phyloP scores from a whole-genome alignment of 1,139 yeast species.

The Hansenula sp. region DNA sequence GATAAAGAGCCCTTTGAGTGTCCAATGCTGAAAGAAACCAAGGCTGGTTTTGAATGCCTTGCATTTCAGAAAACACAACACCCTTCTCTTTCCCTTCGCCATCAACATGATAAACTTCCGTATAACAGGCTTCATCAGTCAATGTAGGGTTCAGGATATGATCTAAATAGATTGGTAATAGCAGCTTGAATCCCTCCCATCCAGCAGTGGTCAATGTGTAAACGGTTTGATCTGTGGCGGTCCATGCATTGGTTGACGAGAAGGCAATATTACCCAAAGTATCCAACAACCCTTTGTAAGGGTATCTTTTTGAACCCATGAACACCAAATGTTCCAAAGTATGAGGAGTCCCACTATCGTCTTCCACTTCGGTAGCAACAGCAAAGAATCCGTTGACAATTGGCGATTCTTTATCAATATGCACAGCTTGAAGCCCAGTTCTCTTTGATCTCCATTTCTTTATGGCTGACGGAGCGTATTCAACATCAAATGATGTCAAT shows the following conservation, averaged over 20 bases:
- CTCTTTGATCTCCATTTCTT: conserved; percentile 70
- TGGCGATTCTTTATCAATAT: conserved; percentile 80
- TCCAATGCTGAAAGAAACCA: conserved; percentile 65
- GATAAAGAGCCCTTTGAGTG: conserved; percentile 59
- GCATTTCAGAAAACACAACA: conserved; percentile 97
- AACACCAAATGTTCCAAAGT: conserved; percentile 92
- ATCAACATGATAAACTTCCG: conserved; percentile 94
- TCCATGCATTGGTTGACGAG: conserved; percentile 95
- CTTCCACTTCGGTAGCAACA: conserved; percentile 85
- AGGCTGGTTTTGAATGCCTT: conserved; percentile 82
- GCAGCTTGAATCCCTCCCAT: conserved; percentile 86
- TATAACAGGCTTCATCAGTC: conserved; percentile 84
- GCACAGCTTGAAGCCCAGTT: conserved; percentile 79
- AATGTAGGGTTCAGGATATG: conserved; percentile 83
- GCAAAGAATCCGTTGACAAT: conserved; percentile 91
- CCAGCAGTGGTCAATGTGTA: conserved; percentile 92
- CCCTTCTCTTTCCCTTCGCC: conserved; percentile 92
- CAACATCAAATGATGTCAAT: conserved; percentile 51
- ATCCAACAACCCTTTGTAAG: conserved; percentile 89
- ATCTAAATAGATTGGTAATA: conserved; percentile 87
- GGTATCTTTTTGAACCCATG: conserved; percentile 89
- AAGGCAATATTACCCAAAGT: conserved; percentile 80
- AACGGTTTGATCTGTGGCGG: conserved; percentile 93
- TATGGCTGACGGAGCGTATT: conserved; percentile 59
- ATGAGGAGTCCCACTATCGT: conserved; percentile 93